These are phyloP conservation scores for Conringia planisiliqua DNA, from an alignment of 345 rosid genomes.

Conservation along the genomic window DNA sequence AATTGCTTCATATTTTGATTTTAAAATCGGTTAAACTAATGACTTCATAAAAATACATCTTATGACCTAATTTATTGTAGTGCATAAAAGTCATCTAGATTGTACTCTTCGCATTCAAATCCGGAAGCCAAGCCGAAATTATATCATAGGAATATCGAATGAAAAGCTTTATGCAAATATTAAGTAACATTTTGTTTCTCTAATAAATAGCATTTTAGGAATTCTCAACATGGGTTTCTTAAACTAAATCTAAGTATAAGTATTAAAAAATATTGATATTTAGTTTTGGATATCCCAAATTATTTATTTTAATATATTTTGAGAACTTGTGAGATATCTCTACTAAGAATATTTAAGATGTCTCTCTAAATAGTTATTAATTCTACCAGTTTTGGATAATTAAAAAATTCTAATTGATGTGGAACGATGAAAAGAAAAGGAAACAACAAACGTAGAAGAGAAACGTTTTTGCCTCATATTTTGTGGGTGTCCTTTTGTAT, in stretches of 20 bases:
- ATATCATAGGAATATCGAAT: not conserved
- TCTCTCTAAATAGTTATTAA: not conserved
- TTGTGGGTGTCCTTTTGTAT: not conserved
- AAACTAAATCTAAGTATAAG: too few relatives aligned
- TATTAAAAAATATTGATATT: too few relatives aligned
- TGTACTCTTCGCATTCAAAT: not conserved
- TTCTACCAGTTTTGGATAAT: slow-evolving; percentile 3
- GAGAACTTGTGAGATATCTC: too few relatives aligned
- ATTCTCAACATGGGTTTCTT: too few relatives aligned
- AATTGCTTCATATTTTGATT: not conserved
- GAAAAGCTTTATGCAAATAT: not conserved
- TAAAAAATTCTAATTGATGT: not conserved
- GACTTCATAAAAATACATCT: not conserved
- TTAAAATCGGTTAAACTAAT: not conserved
- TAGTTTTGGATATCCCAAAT: too few relatives aligned
- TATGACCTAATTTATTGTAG: not conserved
- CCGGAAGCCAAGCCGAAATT: not conserved
- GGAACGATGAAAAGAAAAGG: not conserved
- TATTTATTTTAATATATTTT: too few relatives aligned
- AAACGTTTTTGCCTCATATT: not conserved
- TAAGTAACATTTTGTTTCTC: not conserved
- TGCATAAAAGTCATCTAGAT: not conserved
- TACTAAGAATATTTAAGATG: not conserved
- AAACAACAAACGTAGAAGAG: not conserved
- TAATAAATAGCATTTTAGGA: not conserved